phyloP scores from a whole-genome alignment of 169 alveolate species.

The Haemoproteus tartakovskyi region DNA sequence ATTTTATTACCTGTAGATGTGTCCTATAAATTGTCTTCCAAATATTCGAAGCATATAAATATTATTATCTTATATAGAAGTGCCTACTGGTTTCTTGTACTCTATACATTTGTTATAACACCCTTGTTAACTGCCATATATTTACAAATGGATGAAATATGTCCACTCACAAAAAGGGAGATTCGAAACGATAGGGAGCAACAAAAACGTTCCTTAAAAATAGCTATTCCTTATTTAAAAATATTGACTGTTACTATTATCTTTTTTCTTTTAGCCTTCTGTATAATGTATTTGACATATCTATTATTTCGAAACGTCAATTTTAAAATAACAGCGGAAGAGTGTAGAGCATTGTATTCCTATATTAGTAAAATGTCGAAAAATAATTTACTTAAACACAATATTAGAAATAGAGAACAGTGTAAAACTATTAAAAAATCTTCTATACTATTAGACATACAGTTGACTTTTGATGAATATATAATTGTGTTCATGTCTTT shows the following conservation, averaged over 20 bases:
- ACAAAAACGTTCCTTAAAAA: neutral
- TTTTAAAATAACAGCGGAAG: constrained; percentile 24
- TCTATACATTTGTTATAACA: constrained; percentile 1
- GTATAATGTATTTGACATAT: constrained; percentile 10
- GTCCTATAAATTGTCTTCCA: neutral
- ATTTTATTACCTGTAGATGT: constrained; percentile 22
- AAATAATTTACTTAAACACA: constrained; percentile 1
- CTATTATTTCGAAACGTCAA: constrained; percentile 1
- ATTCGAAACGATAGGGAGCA: no score
- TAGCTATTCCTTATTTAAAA: neutral
- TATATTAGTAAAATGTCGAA: constrained; percentile 5
- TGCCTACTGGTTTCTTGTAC: neutral
- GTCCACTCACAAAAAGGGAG: no score
- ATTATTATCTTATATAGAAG: constrained; percentile 1
- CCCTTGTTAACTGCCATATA: constrained; percentile 10
- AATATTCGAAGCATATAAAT: constrained; percentile 1
- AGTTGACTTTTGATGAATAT: constrained; percentile 7
- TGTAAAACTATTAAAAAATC: constrained; percentile 9
- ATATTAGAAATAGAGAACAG: constrained; percentile 4
- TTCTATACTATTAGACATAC: constrained; percentile 1
- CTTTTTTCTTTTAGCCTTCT: neutral
- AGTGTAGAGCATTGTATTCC: constrained; percentile 17
- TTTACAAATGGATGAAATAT: neutral
- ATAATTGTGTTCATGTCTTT: constrained; percentile 5
- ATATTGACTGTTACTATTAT: neutral